phyloP scores from a whole-genome alignment of 139 green algal genomes.

The Coelastrella sp. region DNA sequence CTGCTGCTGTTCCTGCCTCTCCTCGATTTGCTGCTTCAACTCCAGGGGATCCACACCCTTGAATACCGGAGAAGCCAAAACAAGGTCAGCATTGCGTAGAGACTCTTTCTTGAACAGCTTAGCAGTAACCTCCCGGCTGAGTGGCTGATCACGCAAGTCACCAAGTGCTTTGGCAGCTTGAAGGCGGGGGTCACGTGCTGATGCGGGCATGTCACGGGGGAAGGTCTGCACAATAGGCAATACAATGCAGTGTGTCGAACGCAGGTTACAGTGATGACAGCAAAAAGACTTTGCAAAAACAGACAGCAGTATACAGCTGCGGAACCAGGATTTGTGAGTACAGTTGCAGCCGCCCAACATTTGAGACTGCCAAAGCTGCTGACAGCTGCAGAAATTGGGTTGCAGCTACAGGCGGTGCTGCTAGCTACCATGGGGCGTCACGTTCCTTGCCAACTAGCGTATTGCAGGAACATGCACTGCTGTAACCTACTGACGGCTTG shows the following conservation, averaged over 20 bases:
- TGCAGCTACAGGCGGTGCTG: too few species aligned
- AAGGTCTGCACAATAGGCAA: neutral
- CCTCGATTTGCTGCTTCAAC: constrained; percentile 9
- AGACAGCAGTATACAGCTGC: neutral
- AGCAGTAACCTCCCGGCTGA: neutral
- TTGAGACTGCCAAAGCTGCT: too few species aligned
- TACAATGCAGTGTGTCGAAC: too few species aligned
- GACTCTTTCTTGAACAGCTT: constrained; percentile 2
- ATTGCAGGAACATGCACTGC: too few species aligned
- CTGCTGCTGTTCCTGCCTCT: constrained; percentile 41
- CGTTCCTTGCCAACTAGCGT: too few species aligned
- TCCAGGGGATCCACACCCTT: constrained; percentile 4
- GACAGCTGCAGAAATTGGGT: too few species aligned
- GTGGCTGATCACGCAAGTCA: neutral
- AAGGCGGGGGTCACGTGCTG: constrained; percentile 10
- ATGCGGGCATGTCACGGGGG: constrained; percentile 16
- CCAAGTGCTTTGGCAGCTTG: constrained; percentile 22
- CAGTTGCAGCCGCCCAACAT: too few species aligned
- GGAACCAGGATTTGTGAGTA: too few species aligned
- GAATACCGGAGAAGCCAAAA: constrained; percentile 12
- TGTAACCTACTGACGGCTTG: too few species aligned
- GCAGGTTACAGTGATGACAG: too few species aligned
- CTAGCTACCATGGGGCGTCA: too few species aligned
- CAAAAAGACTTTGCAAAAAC: neutral
- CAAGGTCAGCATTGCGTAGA: constrained; percentile 11